Evolutionary conservation across 768 basidiomycete species (phyloP), one percentile per base, ranked within the genome.

Genomic region (Phaeotremella skinneri): DNA sequence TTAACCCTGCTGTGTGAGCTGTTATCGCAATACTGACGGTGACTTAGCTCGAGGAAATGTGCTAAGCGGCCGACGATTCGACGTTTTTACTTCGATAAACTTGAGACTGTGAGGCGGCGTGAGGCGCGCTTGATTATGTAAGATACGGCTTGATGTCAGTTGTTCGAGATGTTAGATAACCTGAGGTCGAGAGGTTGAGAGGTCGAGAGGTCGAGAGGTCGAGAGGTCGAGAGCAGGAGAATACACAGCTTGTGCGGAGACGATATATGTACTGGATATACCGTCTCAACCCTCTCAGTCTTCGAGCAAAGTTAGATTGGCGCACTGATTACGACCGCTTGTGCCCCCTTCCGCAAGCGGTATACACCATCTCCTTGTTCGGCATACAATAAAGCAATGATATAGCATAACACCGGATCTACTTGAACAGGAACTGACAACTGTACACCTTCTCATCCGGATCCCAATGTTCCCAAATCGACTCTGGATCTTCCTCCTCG

Each of bases 381-480:
- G 11, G 11, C 37, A 39, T 39, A n/a, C n/a, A 39, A n/a, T 39
- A 9, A 9, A 9, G n/a, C n/a, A n/a, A 39, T 39, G 11, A 39
- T 39, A 39, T 9, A 39, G 9, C 9, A 39, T 9, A 9, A 39
- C 37, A 39, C n/a, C n/a, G 9, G 11, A 13, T 21, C 43, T 65
- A 71, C 62, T 76, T 74, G 64, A 92, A 97, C 86, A 97, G 89
- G 81, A 97, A 94, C 79, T 96, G 93, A 82, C 94, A 93, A 75
- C 87, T 90, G 78, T 92, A 94, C 78, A 96, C 91, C 79, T 97
- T 97, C 52, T 92, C 94, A 75, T 99, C 94, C n/a, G 89, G 85
- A 76, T 98, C 96, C 96, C 94, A 98, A 72, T 97, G 90, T 39
- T 93, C 93, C 96, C 96, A 99, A 16, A 87, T 87, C 27, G 87